Base-by-base conservation (phyloP, 2,329 filamentous ascomycete genomes). In the Madurella mycetomatis region DNA sequence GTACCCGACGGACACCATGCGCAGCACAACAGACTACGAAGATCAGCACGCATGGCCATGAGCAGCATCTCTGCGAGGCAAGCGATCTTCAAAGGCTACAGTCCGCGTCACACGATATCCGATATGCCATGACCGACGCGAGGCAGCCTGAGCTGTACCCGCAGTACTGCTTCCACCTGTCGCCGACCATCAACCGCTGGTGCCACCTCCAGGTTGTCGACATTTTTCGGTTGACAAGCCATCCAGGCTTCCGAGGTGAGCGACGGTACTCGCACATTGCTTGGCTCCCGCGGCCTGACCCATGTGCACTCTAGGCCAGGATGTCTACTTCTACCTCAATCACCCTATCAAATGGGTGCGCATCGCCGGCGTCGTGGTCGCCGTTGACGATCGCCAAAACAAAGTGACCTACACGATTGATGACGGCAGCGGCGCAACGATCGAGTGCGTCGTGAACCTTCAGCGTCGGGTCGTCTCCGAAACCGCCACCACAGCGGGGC, bases 321-420 rank as follows among this genome's bases (percentile, higher is more conserved):
- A 78, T 59, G 73, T 85, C 34, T 85, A 77, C 66, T 90, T 91
- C 69, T 78, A 84, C 71, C 70, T 77, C 47, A 92, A 91, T 68
- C 83, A 92, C 61, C 88, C 88, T 0, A 83, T 92, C 62, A 83
- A 84, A 77, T 92, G 85, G 81, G 81, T 88, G 50, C 84, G 85
- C 57, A 69, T 92, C 32, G 79, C 84, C 8, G 89, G 89, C 31
- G 70, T 90, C 9, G 78, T 92, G 18, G 84, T 91, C 52, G 81
- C 80, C 12, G 70, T 83, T 37, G 78, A 83, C 59, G 76, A 83
- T 18, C 79, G 73, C 53, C 58, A 64, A 37, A 70, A 69, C 37
- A 72, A 72, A 37, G 74, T 72, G 43, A 70, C 80, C 41, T 83
- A 79, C 62, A 84, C 78, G 1, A 67, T 87, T n/a, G 84, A 87